Conservation (phyloP, 257 asterid genomes). For the Marsdenia floribunda region DNA sequence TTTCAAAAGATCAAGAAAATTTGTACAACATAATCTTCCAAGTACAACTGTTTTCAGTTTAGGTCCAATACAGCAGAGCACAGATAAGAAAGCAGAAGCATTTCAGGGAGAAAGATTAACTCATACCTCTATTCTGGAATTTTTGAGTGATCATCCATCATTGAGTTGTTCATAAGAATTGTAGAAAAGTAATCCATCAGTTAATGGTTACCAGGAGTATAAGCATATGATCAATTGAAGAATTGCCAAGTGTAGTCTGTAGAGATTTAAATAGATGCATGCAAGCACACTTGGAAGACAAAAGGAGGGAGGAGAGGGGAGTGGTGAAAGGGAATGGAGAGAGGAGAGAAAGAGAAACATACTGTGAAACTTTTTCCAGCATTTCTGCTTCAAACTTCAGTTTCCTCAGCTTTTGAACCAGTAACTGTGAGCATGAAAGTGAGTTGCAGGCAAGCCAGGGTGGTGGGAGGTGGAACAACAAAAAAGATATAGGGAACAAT, state of each 20-base stretch:
- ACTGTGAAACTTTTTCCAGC: constrained; percentile 58
- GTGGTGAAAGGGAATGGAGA: not conserved
- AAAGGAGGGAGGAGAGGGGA: not conserved
- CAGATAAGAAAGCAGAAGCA: not conserved
- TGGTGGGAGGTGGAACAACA: not conserved
- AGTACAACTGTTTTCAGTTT: not conserved
- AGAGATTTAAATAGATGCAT: not conserved
- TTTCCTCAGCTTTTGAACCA: constrained; percentile 46
- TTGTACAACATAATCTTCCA: not conserved
- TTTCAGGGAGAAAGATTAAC: not conserved
- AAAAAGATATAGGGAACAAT: not conserved
- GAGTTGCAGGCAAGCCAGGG: not conserved
- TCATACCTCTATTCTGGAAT: constrained; percentile 55
- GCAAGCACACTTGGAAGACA: not conserved
- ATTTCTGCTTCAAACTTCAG: constrained; percentile 45
- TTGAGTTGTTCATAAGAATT: constrained; percentile 1
- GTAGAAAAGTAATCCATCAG: constrained; percentile 2
- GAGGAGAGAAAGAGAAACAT: constrained; percentile 9
- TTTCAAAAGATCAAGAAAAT: not conserved
- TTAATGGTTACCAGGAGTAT: not conserved
- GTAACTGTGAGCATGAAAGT: constrained; percentile 26
- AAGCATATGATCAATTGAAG: constrained; percentile 15
- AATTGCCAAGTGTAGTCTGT: constrained; percentile 10
- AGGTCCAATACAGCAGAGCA: not conserved
- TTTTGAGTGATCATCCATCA: constrained; percentile 19